Percentiles rank a stretch among this genome's conserved stretches.
phyloP scores from a whole-genome alignment of 805 yeast genomes.

The Cyberlindnera americana region DNA sequence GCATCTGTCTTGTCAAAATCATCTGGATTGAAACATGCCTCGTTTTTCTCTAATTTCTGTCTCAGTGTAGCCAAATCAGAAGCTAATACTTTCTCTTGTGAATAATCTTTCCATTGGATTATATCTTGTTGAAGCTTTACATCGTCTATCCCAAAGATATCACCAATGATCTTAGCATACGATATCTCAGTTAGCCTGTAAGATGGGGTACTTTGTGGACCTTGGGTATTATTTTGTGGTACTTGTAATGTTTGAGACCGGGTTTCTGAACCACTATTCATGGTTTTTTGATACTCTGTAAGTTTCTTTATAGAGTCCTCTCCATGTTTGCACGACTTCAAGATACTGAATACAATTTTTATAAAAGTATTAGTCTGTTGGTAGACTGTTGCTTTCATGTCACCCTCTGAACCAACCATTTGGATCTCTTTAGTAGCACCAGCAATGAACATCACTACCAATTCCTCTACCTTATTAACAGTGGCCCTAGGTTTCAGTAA shows the following conservation, averaged over 20 bases:
- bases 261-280: too few relatives aligned
- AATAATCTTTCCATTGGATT: conserved; percentile 35
- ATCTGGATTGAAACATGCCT: conserved; percentile 28
- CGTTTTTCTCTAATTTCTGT: conserved; percentile 22
- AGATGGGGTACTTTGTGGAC: conserved; percentile 35
- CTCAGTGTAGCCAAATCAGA: conserved; percentile 27
- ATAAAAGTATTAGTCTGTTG: conserved; percentile 21
- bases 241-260: background rate
- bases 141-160: conserved; percentile 47
- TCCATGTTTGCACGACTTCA: conserved; percentile 22
- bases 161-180: conserved; percentile 43
- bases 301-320: conserved; percentile 42
- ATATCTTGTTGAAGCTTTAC: conserved; percentile 54
- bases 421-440: conserved; percentile 52
- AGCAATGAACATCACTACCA: conserved; percentile 50
- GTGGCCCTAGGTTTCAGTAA: conserved; percentile 36
- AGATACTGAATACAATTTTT: conserved; percentile 13
- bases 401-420: conserved; percentile 22
- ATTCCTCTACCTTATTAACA: conserved; percentile 37
- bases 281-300: conserved; percentile 36
- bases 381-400: conserved; percentile 18
- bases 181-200: conserved; percentile 55
- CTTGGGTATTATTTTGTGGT: background rate
- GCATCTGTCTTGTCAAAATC: conserved; percentile 35
- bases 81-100: conserved; percentile 34